Percentiles rank a stretch among this genome's conserved stretches.
phyloP scores from a whole-genome alignment of 2,329 filamentous ascomycete genomes.

The Fusarium paranaense region DNA sequence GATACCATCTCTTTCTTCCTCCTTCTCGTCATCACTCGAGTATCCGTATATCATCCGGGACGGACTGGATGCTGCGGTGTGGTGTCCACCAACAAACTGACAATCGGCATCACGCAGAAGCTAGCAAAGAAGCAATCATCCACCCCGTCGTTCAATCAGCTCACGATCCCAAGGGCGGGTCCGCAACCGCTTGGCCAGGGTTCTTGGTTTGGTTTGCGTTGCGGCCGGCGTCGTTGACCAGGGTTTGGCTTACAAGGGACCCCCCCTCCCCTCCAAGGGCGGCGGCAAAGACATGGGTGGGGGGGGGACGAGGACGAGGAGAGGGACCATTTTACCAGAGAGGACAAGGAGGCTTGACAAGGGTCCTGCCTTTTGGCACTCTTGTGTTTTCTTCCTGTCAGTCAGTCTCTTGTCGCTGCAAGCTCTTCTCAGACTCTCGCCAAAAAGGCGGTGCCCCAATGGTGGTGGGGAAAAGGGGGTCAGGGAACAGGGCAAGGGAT shows the following conservation, averaged over 20 bases:
- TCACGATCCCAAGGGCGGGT: conserved; percentile 29
- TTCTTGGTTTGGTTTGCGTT: not conserved
- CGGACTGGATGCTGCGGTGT: not conserved
- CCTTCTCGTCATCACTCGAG: not conserved
- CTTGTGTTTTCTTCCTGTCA: not conserved
- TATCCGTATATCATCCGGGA: not conserved
- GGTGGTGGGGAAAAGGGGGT: conserved; percentile 18
- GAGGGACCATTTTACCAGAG: not conserved
- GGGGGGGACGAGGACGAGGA: not conserved
- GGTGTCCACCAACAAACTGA: conserved; percentile 14
- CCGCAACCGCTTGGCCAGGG: conserved; percentile 22
- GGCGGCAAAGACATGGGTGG: conserved; percentile 20
- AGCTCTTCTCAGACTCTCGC: conserved; percentile 16
- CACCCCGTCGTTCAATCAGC: conserved; percentile 31
- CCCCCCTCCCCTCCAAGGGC: conserved; percentile 12
- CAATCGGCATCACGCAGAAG: conserved; percentile 14
- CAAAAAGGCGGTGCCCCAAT: conserved; percentile 10
- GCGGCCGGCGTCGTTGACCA: not conserved
- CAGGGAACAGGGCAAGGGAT: conserved; percentile 4
- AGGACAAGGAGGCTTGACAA: conserved; percentile 13
- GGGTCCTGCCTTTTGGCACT: conserved; percentile 18
- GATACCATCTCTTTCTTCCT: not conserved
- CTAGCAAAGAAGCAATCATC: conserved; percentile 34
- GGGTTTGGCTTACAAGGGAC: conserved; percentile 36
- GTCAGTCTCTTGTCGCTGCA: conserved; percentile 2